phyloP scores from a whole-genome alignment of 2,329 filamentous ascomycete species.

The Curvularia sp. region DNA sequence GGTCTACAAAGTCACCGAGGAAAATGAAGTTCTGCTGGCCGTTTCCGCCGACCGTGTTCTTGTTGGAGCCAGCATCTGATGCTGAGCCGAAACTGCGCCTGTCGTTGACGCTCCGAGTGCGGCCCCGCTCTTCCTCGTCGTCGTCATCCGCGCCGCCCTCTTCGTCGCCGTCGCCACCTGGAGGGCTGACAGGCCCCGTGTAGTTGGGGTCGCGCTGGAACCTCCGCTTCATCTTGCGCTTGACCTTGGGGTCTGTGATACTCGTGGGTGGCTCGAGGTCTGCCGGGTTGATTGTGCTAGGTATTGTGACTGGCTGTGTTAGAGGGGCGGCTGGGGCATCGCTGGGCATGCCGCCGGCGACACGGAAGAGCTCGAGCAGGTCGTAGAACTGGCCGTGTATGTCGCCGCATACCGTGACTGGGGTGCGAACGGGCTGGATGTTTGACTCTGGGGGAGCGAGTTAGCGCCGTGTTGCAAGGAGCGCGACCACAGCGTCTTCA shows the following conservation, averaged over 20 bases:
- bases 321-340: slow-evolving; percentile 66
- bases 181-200: slow-evolving; percentile 58
- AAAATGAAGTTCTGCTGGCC: slow-evolving; percentile 75
- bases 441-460: slow-evolving; percentile 75
- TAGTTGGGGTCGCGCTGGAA: slow-evolving; percentile 61
- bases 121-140: slow-evolving; percentile 57
- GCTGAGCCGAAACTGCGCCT: slow-evolving; percentile 52
- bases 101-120: slow-evolving; percentile 53
- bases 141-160: slow-evolving; percentile 46
- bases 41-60: slow-evolving; percentile 55
- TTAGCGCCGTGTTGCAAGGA: slow-evolving; percentile 1
- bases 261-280: slow-evolving; percentile 90
- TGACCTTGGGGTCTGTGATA: slow-evolving; percentile 85
- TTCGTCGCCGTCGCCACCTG: slow-evolving; percentile 59
- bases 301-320: slow-evolving; percentile 69
- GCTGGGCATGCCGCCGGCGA: slow-evolving; percentile 95
- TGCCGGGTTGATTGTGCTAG: slow-evolving; percentile 80
- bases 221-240: slow-evolving; percentile 76
- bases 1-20: slow-evolving; percentile 73
- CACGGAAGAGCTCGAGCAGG: slow-evolving; percentile 92
- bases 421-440: slow-evolving; percentile 95
- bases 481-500: slow-evolving; percentile 49
- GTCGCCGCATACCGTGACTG: slow-evolving; percentile 96
- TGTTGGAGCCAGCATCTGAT: slow-evolving; percentile 49
- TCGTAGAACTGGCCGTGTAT: slow-evolving; percentile 99